phyloP scores from a whole-genome alignment of 768 basidiomycete species.

The Serpula lacrymans region DNA sequence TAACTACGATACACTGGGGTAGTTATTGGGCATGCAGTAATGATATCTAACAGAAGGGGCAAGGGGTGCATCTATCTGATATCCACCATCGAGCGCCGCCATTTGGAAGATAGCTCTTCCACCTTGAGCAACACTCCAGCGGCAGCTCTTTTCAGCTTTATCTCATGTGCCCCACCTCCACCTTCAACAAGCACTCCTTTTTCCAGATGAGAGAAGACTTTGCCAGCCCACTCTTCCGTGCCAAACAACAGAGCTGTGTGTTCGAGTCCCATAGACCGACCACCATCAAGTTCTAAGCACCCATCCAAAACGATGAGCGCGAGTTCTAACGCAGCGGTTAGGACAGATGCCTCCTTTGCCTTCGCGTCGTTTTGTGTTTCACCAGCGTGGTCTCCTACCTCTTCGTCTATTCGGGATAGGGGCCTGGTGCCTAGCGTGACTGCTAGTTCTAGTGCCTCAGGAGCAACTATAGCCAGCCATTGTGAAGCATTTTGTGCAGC shows the following conservation, averaged over 20 bases:
- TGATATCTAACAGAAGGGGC: too few species aligned
- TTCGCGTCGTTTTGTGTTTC: conserved; percentile 14
- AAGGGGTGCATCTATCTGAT: conserved; percentile 23
- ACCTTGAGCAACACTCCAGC: conserved; percentile 83
- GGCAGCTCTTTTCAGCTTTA: conserved; percentile 60
- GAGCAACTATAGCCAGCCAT: conserved; percentile 79
- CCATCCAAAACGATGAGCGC: conserved; percentile 74
- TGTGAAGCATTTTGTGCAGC: conserved; percentile 76
- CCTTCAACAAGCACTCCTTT: conserved; percentile 59
- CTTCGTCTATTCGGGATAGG: conserved; percentile 41
- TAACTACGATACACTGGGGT: too few species aligned
- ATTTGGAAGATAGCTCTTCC: conserved; percentile 64
- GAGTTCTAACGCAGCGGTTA: conserved; percentile 75
- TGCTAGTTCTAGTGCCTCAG: conserved; percentile 80
- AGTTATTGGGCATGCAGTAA: too few species aligned
- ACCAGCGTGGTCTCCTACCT: conserved; percentile 29
- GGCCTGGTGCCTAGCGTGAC: conserved; percentile 72
- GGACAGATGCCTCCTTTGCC: conserved; percentile 66
- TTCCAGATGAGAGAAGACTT: conserved; percentile 62
- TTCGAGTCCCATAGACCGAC: conserved; percentile 70
- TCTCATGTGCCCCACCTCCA: conserved; percentile 62
- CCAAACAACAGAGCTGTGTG: conserved; percentile 69
- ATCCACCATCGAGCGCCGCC: conserved; percentile 64
- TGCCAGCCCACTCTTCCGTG: conserved; percentile 76
- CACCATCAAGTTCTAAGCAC: conserved; percentile 72